Conservation (phyloP, 371 early-diverging fungal species). For the Mucor piriformis region DNA sequence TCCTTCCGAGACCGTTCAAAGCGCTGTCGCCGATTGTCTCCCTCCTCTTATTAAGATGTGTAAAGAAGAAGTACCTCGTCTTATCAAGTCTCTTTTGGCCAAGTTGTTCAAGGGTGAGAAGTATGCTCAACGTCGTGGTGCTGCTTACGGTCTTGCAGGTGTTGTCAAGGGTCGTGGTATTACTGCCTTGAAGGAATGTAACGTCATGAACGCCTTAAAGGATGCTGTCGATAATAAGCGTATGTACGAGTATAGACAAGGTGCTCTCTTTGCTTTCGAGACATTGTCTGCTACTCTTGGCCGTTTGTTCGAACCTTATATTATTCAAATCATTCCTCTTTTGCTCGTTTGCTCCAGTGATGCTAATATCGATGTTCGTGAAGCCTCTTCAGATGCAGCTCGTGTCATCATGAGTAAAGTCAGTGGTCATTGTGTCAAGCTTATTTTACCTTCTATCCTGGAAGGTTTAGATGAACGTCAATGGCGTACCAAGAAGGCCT, state of each 20-base stretch:
- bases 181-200: constrained; percentile 80
- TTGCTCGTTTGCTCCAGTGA: constrained; percentile 92
- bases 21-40: constrained; percentile 91
- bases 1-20: constrained; percentile 95
- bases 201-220: constrained; percentile 81
- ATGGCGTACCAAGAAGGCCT: constrained; percentile 97
- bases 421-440: constrained; percentile 94
- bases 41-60: constrained; percentile 87
- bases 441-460: constrained; percentile 90
- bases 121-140: constrained; percentile 92
- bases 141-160: constrained; percentile 97
- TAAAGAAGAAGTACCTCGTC: constrained; percentile 61
- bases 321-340: constrained; percentile 89
- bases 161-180: constrained; percentile 93
- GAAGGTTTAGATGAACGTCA: constrained; percentile 85
- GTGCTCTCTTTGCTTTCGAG: constrained; percentile 94
- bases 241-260: constrained; percentile 78
- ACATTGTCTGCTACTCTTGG: constrained; percentile 84
- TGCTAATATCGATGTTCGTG: constrained; percentile 82
- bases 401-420: constrained; percentile 96
- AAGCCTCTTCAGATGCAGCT: constrained; percentile 89
- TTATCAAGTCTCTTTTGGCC: constrained; percentile 71
- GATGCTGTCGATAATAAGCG: constrained; percentile 84
- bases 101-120: constrained; percentile 72
- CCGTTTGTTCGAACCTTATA: constrained; percentile 96